Conservation (phyloP, 208 protist species). For the Leishmania amazonensis region DNA sequence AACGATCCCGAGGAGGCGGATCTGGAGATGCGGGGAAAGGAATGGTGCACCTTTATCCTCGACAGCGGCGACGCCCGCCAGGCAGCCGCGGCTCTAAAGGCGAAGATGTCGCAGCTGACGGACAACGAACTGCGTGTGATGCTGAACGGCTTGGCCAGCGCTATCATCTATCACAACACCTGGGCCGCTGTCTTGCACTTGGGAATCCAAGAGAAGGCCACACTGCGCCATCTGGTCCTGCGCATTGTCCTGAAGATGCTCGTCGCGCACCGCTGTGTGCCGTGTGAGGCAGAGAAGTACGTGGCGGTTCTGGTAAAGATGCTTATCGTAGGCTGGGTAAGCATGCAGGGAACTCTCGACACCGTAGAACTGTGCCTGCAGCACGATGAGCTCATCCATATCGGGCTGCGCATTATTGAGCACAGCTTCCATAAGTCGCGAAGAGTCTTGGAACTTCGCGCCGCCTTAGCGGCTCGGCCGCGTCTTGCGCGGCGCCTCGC, state of each 20-base stretch:
- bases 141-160: conserved; percentile 1
- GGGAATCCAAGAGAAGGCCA: not conserved
- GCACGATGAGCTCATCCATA: conserved; percentile 40
- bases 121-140: not conserved
- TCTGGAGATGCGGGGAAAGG: not conserved
- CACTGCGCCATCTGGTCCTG: conserved; percentile 66
- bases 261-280: conserved; percentile 4
- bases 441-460: conserved; percentile 14
- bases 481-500: conserved; percentile 38
- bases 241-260: conserved; percentile 57
- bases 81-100: conserved; percentile 35
- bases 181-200: conserved; percentile 4
- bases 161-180: not conserved
- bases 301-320: conserved; percentile 44
- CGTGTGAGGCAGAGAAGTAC: conserved; percentile 42
- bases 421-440: not conserved
- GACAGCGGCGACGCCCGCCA: not conserved
- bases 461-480: conserved; percentile 42
- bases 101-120: conserved; percentile 11
- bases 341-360: conserved; percentile 43
- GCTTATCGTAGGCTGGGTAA: conserved; percentile 57
- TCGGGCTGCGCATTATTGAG: conserved; percentile 45
- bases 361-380: conserved; percentile 60
- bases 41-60: conserved; percentile 2
- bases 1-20: not conserved